Conservation (phyloP, 257 asterid species). For the Solanum phureja region DNA sequence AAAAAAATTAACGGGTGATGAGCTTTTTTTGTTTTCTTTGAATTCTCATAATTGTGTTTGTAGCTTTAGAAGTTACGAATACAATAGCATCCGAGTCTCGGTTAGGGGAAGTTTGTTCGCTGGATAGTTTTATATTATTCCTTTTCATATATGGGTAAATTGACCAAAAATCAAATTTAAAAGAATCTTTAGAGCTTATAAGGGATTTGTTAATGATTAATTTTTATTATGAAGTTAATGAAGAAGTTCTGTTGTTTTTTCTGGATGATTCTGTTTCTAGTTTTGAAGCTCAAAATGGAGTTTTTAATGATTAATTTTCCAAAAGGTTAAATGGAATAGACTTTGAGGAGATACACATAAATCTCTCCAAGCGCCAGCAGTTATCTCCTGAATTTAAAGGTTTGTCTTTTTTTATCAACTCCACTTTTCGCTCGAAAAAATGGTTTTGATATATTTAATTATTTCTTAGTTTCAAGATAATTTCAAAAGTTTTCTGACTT, state of each 20-base stretch:
- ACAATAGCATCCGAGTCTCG: not conserved
- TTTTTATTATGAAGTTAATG: not conserved
- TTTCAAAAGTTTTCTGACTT: not conserved
- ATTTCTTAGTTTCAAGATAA: not conserved
- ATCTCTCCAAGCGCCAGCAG: conserved; percentile 49
- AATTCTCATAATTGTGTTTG: not conserved
- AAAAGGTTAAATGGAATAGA: conserved; percentile 67
- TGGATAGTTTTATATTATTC: not conserved
- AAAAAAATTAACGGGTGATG: not conserved
- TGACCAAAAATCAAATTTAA: not conserved
- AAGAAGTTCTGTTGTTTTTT: not conserved
- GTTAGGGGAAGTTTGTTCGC: not conserved
- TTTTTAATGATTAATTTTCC: not conserved
- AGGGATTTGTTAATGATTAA: not conserved
- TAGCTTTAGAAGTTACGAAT: not conserved
- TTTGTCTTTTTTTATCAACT: not conserved
- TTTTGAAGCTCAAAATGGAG: not conserved
- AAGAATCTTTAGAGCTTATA: not conserved
- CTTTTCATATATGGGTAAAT: no score
- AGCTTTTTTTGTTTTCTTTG: not conserved
- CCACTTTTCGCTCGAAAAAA: not conserved
- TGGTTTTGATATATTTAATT: not conserved
- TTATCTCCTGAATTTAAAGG: conserved; percentile 65
- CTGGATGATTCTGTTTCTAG: not conserved
- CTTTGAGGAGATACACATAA: conserved; percentile 64